These are phyloP conservation scores for Cryphonectria radicalis DNA, from an alignment of 2,329 filamentous ascomycete genomes.

Conservation along the genomic window DNA sequence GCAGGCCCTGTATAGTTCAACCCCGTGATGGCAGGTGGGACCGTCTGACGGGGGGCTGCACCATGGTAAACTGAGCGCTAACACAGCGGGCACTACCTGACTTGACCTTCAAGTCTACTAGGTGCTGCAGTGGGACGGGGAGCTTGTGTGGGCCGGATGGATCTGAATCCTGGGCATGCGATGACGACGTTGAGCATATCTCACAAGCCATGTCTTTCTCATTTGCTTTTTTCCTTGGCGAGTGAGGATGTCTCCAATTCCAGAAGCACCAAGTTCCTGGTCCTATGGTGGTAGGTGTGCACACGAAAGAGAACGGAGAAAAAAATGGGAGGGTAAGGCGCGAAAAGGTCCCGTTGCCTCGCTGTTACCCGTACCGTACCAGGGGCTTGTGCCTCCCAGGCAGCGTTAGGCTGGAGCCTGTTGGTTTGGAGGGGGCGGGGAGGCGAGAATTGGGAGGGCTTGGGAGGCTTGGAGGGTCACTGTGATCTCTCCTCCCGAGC, in stretches of 20 bases:
- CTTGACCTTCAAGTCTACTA: not conserved
- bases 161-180: not conserved
- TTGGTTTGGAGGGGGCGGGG: not conserved
- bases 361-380: not conserved
- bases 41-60: not conserved
- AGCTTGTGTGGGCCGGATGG: conserved; percentile 14
- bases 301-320: not conserved
- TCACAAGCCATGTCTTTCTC: not conserved
- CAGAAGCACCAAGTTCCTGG: no score
- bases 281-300: no score
- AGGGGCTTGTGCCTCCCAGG: not conserved
- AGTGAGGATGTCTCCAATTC: not conserved
- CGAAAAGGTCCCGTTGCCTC: not conserved
- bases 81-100: conserved; percentile 3
- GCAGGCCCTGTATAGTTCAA: no score
- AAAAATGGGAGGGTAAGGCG: not conserved
- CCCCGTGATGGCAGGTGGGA: not conserved
- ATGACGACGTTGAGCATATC: conserved; percentile 12
- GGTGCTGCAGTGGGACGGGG: not conserved
- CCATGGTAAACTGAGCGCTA: not conserved
- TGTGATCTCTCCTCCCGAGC: not conserved
- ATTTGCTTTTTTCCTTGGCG: not conserved
- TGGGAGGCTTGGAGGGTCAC: not conserved
- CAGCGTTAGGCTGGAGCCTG: not conserved
- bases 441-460: not conserved